These are phyloP conservation scores for Chalciporus piperatus DNA, from an alignment of 768 basidiomycete genomes.

Conservation along the genomic window DNA sequence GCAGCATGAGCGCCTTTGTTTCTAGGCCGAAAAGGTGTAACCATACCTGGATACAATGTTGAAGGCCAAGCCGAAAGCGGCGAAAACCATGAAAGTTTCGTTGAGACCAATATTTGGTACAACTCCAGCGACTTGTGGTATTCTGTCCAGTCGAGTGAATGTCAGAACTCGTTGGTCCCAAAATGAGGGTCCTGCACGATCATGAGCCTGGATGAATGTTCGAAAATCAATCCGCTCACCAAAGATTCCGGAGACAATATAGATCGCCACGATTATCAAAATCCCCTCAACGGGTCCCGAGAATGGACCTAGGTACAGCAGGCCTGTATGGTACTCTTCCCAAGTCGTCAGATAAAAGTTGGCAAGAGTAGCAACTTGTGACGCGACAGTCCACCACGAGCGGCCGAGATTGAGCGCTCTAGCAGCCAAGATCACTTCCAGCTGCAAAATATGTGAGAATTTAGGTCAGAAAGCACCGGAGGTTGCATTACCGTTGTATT, in stretches of 20 bases:
- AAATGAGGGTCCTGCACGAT: conserved; percentile 60
- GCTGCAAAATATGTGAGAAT: conserved; percentile 40
- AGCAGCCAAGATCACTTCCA: conserved; percentile 80
- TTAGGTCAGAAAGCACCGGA: neutral
- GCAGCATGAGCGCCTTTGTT: conserved; percentile 1
- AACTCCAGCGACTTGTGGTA: conserved; percentile 42
- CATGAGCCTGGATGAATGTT: neutral
- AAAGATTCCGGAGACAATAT: conserved; percentile 71
- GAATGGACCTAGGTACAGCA: conserved; percentile 87
- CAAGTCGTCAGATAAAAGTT: conserved; percentile 77
- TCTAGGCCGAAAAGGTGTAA: neutral
- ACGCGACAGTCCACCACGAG: conserved; percentile 96
- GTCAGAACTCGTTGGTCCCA: conserved; percentile 75
- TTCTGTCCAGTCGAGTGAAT: conserved; percentile 50
- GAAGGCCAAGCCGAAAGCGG: conserved; percentile 61
- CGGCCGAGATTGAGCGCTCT: conserved; percentile 89
- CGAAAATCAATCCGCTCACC: conserved; percentile 40
- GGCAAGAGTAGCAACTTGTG: conserved; percentile 65
- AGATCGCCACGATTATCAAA: conserved; percentile 76
- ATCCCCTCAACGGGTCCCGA: conserved; percentile 98
- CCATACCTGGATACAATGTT: conserved; percentile 74
- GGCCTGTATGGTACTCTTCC: conserved; percentile 90
- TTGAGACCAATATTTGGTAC: conserved; percentile 76
- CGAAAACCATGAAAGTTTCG: conserved; percentile 85
- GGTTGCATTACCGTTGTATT: conserved; percentile 76